phyloP scores from a whole-genome alignment of 2,329 filamentous ascomycete genomes.

The Nothopassalora personata region DNA sequence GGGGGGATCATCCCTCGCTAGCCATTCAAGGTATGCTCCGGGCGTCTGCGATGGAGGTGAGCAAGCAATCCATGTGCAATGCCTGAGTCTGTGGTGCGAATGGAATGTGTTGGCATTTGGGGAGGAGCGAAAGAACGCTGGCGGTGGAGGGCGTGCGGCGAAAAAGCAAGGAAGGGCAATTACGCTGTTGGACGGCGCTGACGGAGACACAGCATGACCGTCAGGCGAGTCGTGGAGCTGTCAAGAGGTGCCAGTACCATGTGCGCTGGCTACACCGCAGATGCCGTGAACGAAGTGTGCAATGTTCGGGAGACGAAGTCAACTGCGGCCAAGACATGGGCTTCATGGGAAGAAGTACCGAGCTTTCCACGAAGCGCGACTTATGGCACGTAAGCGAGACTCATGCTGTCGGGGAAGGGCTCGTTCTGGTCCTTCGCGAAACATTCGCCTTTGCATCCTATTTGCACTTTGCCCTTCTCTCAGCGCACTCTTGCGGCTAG shows the following conservation, averaged over 20 bases:
- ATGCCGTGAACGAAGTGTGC: constrained; percentile 1
- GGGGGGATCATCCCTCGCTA: not conserved
- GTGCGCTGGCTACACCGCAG: constrained; percentile 7
- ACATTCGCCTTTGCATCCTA: not conserved
- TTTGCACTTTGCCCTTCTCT: not conserved
- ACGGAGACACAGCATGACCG: constrained; percentile 10
- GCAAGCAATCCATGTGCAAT: constrained; percentile 21
- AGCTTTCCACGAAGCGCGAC: too few species aligned
- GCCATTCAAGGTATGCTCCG: constrained; percentile 9
- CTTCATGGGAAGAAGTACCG: too few species aligned
- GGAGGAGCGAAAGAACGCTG: constrained; percentile 5
- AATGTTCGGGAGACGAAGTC: not conserved
- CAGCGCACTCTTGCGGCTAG: not conserved
- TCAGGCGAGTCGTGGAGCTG: constrained; percentile 11
- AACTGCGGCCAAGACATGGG: too few species aligned
- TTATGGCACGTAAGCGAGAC: too few species aligned
- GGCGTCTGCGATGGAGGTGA: constrained; percentile 1
- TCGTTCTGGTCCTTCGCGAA: too few species aligned
- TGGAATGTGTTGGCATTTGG: constrained; percentile 16
- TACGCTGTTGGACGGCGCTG: constrained; percentile 5
- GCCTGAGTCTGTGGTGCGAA: constrained; percentile 4
- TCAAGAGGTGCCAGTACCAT: constrained; percentile 13
- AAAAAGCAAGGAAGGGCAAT: constrained; percentile 15
- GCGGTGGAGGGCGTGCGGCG: constrained; percentile 9
- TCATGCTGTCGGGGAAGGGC: too few species aligned